Evolutionary conservation across 805 yeast species (phyloP), one percentile per base, ranked within the genome.

Genomic region (Wickerhamiella azyma): DNA sequence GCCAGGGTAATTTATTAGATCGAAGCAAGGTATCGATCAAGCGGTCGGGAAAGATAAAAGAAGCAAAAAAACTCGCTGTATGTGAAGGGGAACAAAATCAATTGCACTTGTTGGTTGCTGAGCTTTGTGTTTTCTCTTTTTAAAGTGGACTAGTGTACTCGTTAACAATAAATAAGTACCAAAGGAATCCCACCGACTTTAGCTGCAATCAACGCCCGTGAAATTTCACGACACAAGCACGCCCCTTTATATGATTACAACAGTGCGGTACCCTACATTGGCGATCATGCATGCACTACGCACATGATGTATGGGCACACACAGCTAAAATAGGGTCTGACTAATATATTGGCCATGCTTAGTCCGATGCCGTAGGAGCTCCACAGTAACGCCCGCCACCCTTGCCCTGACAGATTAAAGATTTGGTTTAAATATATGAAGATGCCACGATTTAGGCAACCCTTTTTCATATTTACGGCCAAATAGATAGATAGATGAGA

Each of bases 261-360:
- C 13, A 40, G 37, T 24, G 43, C 43, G 19, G 19, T 17, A 16
- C 38, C 35, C 44, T 33, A 37, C 44, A 41, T 41, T 41, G 44
- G 44, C 44, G 44, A 41, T 33, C 44, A 33, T 41, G 44, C 44
- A 41, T 41, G 36, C 40, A 14, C 10, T 10, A 19, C 13, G 17
- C 17, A 14, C 29, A 37, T 37, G 16, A 16, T 39, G 41, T 35
- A 28, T 16, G 35, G 7, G 26, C 32, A 14, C 24, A 26, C 30
- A 32, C 33, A 30, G 33, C 33, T 30, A 30, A 13, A 30, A n/a
- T 13, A 30, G 16, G 26, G 14, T 9, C 16, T 41, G 44, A 41
- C 44, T n/a, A 41, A 41, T 41, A 41, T 33, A 41, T 41, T 41
- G 36, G 35, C 32, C 26, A 18, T 41, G 39, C 44, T 41, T 33